phyloP scores from a whole-genome alignment of 2,329 filamentous ascomycete species.

The Raffaelea ambrosiae region DNA sequence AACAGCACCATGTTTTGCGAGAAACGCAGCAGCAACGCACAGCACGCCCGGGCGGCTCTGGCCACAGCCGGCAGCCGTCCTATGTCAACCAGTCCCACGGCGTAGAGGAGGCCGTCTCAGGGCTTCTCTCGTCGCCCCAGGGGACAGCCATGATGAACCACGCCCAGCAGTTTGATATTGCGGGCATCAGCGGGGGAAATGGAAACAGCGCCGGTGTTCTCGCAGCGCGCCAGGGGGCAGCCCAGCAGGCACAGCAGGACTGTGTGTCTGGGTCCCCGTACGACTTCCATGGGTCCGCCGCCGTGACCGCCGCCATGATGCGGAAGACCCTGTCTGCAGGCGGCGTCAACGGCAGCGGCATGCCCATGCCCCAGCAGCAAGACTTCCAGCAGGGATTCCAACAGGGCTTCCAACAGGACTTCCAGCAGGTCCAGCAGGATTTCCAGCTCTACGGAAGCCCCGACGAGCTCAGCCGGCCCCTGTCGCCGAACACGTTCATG shows the following conservation, averaged over 20 bases:
- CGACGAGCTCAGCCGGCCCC: constrained; percentile 32
- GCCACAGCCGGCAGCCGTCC: constrained; percentile 23
- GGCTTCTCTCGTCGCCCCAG: constrained; percentile 45
- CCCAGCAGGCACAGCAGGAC: constrained; percentile 12
- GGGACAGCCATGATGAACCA: constrained; percentile 32
- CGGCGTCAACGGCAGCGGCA: constrained; percentile 8
- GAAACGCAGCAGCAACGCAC: constrained; percentile 83
- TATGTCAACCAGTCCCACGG: constrained; percentile 18
- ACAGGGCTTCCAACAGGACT: too few species aligned
- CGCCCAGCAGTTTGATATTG: too few species aligned
- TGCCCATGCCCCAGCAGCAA: constrained; percentile 19
- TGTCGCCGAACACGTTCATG: constrained; percentile 37
- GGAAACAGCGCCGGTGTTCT: too few species aligned
- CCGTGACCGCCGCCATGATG: constrained; percentile 28
- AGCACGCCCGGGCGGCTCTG: constrained; percentile 61
- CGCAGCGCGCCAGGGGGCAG: too few species aligned
- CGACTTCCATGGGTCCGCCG: constrained; percentile 33
- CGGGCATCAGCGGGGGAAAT: too few species aligned
- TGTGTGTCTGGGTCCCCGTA: constrained; percentile 36
- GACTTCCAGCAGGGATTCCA: constrained; percentile 19
- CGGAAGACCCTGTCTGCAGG: constrained; percentile 28
- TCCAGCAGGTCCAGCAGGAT: constrained; percentile 27
- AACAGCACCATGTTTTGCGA: constrained; percentile 69
- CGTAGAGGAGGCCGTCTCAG: constrained; percentile 40
- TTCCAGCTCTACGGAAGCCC: constrained; percentile 39